Base-by-base conservation (phyloP, 768 basidiomycete species). In the Mrakia frigida region DNA sequence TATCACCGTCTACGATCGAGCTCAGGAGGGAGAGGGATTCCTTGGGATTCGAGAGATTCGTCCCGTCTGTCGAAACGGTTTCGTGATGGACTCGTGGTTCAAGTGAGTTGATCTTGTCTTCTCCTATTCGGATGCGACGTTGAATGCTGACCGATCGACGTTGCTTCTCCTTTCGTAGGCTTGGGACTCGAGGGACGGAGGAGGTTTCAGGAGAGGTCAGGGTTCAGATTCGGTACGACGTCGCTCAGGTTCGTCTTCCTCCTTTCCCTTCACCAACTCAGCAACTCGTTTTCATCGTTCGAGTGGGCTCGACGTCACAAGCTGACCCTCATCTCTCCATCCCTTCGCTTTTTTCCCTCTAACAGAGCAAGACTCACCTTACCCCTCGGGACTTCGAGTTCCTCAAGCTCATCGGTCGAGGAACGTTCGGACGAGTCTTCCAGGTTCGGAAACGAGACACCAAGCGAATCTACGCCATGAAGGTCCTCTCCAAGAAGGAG, bases 391-490 rank as follows among this genome's bases (percentile, higher is more conserved):
- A 98, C 82, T 99, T 99, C 81, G 96, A 98, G 82, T 97, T 98
- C 85, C 89, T 99, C 81, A 97, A 97, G 84, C 91, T 99, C 75
- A 98, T 99, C 84, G 97, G 97, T 75, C 90, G 94, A 69, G 97
- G 97, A 2, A 98, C 97, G 0, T 99, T 99, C 83, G 97, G 95
- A 68, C 92, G 94, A 74, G 97, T 99, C 28, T 98, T 98, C 87
- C 97, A 99, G 84, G 97, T 99, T 69, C 92, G 97, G 78, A 99
- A 99, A 85, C 90, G 87, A 83, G 95, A 99, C 85, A 99, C 97
- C 59, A 92, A 93, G 84, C 92, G 97, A 65, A 98, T 99, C 85
- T 99, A 98, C 86, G 97, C 97, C 71, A 98, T 99, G 96, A 99
- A 99, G 82, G 93, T 98, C 75, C 87, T 99, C 53, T 95, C 93